These are phyloP conservation scores for Solanum boliviense DNA, from an alignment of 257 asterid genomes.

Conservation along the genomic window DNA sequence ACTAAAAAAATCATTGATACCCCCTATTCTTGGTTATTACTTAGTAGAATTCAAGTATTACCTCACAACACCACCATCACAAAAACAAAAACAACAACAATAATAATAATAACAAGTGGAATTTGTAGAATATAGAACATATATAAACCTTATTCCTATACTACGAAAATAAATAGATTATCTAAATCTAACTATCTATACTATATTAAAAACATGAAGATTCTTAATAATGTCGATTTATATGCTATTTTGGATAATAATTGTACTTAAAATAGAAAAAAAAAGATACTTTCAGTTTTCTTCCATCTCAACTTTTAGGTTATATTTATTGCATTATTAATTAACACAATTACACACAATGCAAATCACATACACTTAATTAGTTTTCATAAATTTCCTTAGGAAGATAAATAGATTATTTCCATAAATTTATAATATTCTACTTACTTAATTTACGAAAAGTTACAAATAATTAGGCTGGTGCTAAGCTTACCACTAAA, in stretches of 20 bases:
- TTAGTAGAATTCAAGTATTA: too few species aligned
- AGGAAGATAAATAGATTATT: not conserved
- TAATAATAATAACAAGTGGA: too few species aligned
- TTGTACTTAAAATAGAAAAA: not conserved
- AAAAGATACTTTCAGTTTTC: not conserved
- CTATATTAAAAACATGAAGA: not conserved
- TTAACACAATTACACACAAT: not conserved
- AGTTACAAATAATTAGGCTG: not conserved
- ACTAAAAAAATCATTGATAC: too few species aligned
- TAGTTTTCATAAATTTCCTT: not conserved
- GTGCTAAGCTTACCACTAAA: not conserved
- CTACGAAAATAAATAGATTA: not conserved
- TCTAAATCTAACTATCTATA: not conserved
- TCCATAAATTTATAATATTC: not conserved
- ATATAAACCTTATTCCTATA: not conserved
- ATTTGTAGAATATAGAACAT: not conserved
- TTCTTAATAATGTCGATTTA: not conserved
- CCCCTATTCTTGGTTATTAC: too few species aligned
- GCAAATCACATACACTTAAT: not conserved
- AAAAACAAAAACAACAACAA: too few species aligned
- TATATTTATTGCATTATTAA: too few species aligned
- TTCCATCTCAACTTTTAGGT: not conserved
- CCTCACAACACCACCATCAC: not conserved
- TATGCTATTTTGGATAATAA: not conserved
- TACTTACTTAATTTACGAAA: not conserved